These are phyloP conservation scores for Orbilia blumenaviensis DNA, from an alignment of 2,329 filamentous ascomycete species.

Conservation along the genomic window DNA sequence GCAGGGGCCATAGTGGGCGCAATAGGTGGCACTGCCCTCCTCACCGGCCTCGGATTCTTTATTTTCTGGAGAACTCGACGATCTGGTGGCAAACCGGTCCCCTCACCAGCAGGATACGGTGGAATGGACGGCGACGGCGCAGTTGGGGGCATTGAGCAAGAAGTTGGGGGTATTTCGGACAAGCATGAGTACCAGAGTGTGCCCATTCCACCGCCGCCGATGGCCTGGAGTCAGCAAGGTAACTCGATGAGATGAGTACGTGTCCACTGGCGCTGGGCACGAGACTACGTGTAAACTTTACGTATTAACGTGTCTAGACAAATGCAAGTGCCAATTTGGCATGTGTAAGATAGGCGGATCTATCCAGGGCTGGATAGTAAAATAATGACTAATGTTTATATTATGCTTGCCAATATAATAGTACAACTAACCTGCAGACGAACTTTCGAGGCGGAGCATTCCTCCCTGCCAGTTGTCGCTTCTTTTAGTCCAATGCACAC, in stretches of 20 bases:
- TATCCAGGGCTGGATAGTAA: no score
- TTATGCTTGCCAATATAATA: neutral
- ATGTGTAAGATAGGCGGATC: no score
- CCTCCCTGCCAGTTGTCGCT: no score
- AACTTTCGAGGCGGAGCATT: no score
- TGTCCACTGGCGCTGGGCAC: neutral
- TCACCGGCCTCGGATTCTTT: conserved; percentile 4
- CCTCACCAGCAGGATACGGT: conserved; percentile 29
- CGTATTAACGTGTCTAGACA: no score
- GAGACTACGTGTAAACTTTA: neutral
- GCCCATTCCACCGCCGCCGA: conserved; percentile 25
- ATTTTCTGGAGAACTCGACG: conserved; percentile 10
- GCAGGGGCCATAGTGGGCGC: conserved; percentile 25
- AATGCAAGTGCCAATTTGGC: no score
- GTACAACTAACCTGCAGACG: no score
- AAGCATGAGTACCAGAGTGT: conserved; percentile 9
- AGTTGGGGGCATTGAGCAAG: conserved; percentile 30
- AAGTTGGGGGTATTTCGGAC: conserved; percentile 26
- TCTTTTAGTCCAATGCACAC: no score
- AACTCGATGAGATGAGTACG: conserved; percentile 16
- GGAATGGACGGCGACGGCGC: conserved; percentile 22
- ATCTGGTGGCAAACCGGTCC: neutral
- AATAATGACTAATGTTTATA: neutral
- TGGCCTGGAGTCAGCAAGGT: conserved; percentile 6
- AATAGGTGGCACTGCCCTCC: conserved; percentile 21